Percentiles rank a stretch among this genome's conserved stretches.
Evolutionary conservation across 768 basidiomycete species (phyloP).

Genomic region (Pleurotus pulmonarius): DNA sequence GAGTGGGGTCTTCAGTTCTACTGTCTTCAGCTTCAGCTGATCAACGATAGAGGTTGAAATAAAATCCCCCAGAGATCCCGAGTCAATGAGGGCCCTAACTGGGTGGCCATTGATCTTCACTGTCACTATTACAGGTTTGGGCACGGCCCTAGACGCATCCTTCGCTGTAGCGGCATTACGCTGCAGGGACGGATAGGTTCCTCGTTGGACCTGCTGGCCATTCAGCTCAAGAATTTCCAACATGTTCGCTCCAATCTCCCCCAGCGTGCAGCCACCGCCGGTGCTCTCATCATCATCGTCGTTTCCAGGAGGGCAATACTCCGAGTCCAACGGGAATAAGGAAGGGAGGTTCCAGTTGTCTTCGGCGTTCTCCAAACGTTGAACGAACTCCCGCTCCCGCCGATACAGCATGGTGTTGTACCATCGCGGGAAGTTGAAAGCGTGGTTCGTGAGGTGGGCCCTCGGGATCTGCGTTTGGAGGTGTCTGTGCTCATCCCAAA

Average conservation of each 20-base stretch:
- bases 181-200: not conserved
- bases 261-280: not conserved
- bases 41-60: slow-evolving; percentile 29
- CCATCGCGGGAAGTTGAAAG: not conserved
- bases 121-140: slow-evolving; percentile 26
- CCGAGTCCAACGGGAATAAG: too few species aligned
- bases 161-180: slow-evolving; percentile 9
- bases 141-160: slow-evolving; percentile 14
- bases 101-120: slow-evolving; percentile 27
- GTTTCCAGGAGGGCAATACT: too few species aligned
- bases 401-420: not conserved
- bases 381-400: not conserved
- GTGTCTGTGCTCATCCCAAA: not conserved
- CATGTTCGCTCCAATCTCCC: not conserved
- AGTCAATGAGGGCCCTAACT: slow-evolving; percentile 29
- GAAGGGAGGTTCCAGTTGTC: not conserved
- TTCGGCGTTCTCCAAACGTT: not conserved
- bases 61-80: slow-evolving; percentile 35
- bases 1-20: slow-evolving; percentile 25
- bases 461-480: not conserved
- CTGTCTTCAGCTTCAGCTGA: slow-evolving; percentile 25
- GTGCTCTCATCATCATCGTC: too few species aligned
- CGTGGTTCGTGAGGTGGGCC: not conserved
- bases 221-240: not conserved
- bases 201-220: not conserved